Conservation (phyloP, 257 asterid species). For the Solanum chilense region DNA sequence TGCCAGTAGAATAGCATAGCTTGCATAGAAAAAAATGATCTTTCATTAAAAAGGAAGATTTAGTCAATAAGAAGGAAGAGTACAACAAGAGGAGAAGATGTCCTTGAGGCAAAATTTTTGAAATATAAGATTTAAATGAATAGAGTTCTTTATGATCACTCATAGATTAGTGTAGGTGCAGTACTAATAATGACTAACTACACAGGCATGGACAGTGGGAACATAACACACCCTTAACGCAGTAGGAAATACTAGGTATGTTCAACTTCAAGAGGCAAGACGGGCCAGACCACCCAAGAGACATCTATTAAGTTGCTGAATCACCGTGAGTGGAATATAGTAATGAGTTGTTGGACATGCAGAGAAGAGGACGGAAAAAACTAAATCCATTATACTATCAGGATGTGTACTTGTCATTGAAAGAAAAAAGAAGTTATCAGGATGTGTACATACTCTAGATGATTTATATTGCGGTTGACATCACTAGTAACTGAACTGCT, state of each 20-base stretch:
- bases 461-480: conserved; percentile 81
- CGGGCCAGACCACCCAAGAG: neutral
- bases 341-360: neutral
- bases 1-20: neutral
- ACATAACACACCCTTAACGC: neutral
- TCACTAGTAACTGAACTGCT: conserved; percentile 87
- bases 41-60: neutral
- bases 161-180: neutral
- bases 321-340: neutral
- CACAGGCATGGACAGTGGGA: neutral
- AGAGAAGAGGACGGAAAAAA: neutral
- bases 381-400: neutral
- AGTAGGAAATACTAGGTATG: neutral
- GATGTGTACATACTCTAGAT: conserved; percentile 56
- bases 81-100: neutral
- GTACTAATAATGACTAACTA: neutral
- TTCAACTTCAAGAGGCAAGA: neutral
- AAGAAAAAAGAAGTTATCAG: neutral
- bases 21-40: neutral
- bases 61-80: neutral
- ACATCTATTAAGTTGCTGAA: neutral
- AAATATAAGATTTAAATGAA: neutral
- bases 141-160: neutral
- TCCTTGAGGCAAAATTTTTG: neutral
- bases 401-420: neutral